Conservation (phyloP, 441 rosid species). For the Euphorbia schlechtendalii region DNA sequence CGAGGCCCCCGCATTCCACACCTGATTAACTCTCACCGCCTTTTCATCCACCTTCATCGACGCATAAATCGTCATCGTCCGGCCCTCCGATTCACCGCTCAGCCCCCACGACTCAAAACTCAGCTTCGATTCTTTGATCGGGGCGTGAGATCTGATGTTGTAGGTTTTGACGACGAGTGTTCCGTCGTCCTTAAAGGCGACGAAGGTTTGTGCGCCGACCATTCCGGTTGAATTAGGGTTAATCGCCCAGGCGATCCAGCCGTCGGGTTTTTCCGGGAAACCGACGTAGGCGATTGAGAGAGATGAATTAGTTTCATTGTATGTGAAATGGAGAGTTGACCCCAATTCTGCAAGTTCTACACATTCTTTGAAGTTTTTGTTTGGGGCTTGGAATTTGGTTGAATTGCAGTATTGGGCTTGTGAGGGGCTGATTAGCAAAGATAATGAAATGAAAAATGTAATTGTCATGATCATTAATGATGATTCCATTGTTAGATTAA, state of each 20-base stretch:
- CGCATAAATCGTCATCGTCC: conserved; percentile 31
- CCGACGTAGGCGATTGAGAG: conserved; percentile 59
- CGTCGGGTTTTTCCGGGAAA: conserved; percentile 29
- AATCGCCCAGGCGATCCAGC: conserved; percentile 77
- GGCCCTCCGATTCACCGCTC: conserved; percentile 23
- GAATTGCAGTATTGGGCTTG: conserved; percentile 38
- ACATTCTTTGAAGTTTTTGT: conserved; percentile 31
- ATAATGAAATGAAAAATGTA: neutral
- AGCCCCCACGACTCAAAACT: conserved; percentile 42
- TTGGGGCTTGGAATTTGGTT: conserved; percentile 24
- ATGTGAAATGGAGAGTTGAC: conserved; percentile 54
- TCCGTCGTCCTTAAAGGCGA: conserved; percentile 41
- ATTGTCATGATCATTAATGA: neutral
- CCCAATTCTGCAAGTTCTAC: conserved; percentile 39
- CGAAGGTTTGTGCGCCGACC: conserved; percentile 63
- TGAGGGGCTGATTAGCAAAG: conserved; percentile 28
- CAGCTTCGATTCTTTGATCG: conserved; percentile 24
- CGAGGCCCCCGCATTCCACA: conserved; percentile 63
- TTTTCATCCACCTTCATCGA: conserved; percentile 43
- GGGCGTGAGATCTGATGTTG: conserved; percentile 28
- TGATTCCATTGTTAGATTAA: neutral
- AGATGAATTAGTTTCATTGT: conserved; percentile 51
- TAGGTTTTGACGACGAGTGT: conserved; percentile 31
- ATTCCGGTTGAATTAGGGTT: conserved; percentile 50
- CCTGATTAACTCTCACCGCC: conserved; percentile 42